Conservation (phyloP, 768 basidiomycete genomes). For the Mycena amicta region DNA sequence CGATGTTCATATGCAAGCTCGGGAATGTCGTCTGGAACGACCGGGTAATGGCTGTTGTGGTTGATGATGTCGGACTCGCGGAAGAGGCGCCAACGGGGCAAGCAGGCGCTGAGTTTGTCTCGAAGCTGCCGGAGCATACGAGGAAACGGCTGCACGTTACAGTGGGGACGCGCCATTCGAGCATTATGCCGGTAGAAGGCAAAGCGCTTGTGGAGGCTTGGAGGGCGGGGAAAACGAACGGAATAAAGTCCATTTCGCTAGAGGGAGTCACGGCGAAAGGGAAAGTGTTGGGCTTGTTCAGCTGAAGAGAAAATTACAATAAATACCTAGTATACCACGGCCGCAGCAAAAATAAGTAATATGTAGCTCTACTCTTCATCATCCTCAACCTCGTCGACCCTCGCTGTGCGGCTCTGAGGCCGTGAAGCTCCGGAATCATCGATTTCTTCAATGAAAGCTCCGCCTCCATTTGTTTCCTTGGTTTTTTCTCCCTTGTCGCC, state of each 20-base stretch:
- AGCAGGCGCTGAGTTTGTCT: conserved; percentile 49
- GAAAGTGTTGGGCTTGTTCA: conserved; percentile 16
- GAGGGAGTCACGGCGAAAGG: conserved; percentile 25
- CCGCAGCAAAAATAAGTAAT: conserved; percentile 32
- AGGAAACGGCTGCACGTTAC: conserved; percentile 76
- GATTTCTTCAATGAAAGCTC: conserved; percentile 50
- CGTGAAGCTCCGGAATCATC: conserved; percentile 45
- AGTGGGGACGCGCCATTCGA: conserved; percentile 65
- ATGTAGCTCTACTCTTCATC: conserved; percentile 34
- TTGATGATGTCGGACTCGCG: conserved; percentile 55
- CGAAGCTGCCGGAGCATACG: conserved; percentile 47
- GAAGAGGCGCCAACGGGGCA: conserved; percentile 33
- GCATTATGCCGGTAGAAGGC: conserved; percentile 69
- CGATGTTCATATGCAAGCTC: conserved; percentile 63
- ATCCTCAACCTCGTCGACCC: conserved; percentile 52
- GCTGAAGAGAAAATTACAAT: not conserved
- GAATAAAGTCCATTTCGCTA: conserved; percentile 31
- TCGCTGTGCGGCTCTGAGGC: conserved; percentile 44
- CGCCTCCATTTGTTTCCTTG: conserved; percentile 36
- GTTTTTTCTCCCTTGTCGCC: conserved; percentile 44
- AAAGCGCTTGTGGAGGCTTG: conserved; percentile 62
- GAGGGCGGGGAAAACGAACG: conserved; percentile 37
- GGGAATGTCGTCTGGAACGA: conserved; percentile 72
- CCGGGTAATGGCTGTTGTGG: conserved; percentile 76
- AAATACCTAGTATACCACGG: not conserved